Evolutionary conservation across 768 basidiomycete species (phyloP), one percentile per base, ranked within the genome.

Genomic region (Termitomyces sp.): DNA sequence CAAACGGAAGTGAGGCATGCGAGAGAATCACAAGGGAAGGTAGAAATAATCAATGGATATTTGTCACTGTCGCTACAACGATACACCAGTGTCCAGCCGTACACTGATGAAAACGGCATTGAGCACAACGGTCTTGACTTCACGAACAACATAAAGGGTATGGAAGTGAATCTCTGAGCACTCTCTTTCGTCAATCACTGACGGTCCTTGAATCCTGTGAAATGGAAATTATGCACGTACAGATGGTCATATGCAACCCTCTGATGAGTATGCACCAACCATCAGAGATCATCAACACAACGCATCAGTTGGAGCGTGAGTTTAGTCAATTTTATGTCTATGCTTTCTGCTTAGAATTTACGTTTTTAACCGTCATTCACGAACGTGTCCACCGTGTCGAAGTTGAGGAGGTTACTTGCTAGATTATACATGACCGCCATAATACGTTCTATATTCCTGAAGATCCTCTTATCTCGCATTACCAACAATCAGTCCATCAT

Each of bases 391-490:
- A 64, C 42, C 66, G 66, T 21, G 53, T 68, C 5, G 70, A 72
- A 43, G 65, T 64, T 3, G 69, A 67, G 45, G 70, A 73, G 53
- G 66, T 73, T 5, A 56, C 64, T 14, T 68, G 68, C 28, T 54
- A 70, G 28, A 71, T 64, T 46, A 68, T 73, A 7, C 63, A 61
- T 40, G 71, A 75, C 15, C 67, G 72, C 3, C 73, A 75, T 48
- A 65, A 71, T 73, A 59, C 44, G 71, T 53, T 23, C 19, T 12
- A 8, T 6, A 6, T 26, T 1, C 11, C 37, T 17, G 11, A 31
- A 45, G 21, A 14, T 12, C n/a, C n/a, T 26, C 1, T 26, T 28
- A 38, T 38, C 10, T 40, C 19, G 55, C 3, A 31, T 26, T 3
- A 50, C 1, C 17, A 12, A 11, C 17, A n/a, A 50, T 17, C 10